phyloP scores from a whole-genome alignment of 352 stramenopile species.

The Vaucheria bursata region DNA sequence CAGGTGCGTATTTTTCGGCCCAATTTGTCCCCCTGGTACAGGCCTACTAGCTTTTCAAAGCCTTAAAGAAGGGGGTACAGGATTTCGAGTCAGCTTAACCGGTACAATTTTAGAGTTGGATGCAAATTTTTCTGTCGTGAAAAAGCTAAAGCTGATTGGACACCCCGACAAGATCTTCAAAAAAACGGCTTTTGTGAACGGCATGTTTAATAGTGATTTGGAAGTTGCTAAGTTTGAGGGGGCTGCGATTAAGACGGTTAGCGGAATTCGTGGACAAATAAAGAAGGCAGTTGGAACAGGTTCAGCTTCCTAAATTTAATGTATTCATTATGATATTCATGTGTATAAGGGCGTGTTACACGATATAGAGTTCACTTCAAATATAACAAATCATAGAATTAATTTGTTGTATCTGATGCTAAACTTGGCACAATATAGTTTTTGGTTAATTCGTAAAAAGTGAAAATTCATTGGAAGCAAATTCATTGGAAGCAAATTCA shows the following conservation, averaged over 20 bases:
- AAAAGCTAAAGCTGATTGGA: slow-evolving; percentile 99
- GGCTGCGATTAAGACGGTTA: slow-evolving; percentile 92
- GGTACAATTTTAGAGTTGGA: slow-evolving; percentile 93
- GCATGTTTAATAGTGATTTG: slow-evolving; percentile 86
- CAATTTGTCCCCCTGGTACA: slow-evolving; percentile 39
- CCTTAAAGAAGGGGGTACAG: slow-evolving; percentile 22
- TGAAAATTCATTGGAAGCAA: too few relatives aligned
- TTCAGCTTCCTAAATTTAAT: too few relatives aligned
- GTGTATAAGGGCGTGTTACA: too few relatives aligned
- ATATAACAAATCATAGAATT: too few relatives aligned
- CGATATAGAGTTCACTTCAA: too few relatives aligned
- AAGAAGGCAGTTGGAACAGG: slow-evolving; percentile 83
- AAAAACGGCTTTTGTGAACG: slow-evolving; percentile 97
- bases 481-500: too few relatives aligned
- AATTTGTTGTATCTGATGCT: too few relatives aligned
- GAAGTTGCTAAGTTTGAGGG: slow-evolving; percentile 54
- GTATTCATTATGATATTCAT: slow-evolving; percentile 13
- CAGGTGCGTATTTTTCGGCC: slow-evolving; percentile 44
- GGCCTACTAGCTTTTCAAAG: slow-evolving; percentile 92
- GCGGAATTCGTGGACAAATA: slow-evolving; percentile 91
- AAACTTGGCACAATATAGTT: too few relatives aligned
- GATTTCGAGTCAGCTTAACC: slow-evolving; percentile 93
- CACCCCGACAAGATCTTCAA: slow-evolving; percentile 95
- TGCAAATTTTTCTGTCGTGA: slow-evolving; percentile 93
- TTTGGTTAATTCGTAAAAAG: too few relatives aligned